phyloP scores from a whole-genome alignment of 345 rosid species.

The Sisymbrium altissimum region DNA sequence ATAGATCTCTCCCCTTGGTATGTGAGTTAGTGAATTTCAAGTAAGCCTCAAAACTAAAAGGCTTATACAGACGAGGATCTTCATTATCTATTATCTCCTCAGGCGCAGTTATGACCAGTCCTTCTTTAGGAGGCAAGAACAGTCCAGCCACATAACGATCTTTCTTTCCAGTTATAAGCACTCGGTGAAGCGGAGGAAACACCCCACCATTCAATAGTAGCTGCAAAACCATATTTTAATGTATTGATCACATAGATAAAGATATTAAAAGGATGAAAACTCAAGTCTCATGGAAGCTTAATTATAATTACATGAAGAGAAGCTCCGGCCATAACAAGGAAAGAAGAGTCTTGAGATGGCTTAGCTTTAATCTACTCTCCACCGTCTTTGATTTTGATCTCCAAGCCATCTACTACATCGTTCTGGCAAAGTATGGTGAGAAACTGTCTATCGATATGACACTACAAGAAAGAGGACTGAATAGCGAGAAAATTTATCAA shows the following conservation, averaged over 20 bases:
- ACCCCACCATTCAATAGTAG: constrained; percentile 33
- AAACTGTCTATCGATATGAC: constrained; percentile 55
- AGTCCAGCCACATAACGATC: constrained; percentile 27
- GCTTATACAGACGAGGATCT: constrained; percentile 29
- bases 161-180: constrained; percentile 24
- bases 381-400: constrained; percentile 43
- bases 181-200: constrained; percentile 28
- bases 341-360: constrained; percentile 42
- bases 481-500: too few relatives aligned
- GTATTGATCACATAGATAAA: not conserved
- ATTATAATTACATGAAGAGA: too few relatives aligned
- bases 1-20: not conserved
- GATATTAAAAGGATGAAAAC: not conserved
- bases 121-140: constrained; percentile 22
- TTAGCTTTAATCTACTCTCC: constrained; percentile 41
- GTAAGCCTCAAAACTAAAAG: constrained; percentile 25
- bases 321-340: constrained; percentile 48
- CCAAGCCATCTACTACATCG: constrained; percentile 47
- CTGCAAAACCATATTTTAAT: constrained; percentile 3
- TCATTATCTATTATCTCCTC: constrained; percentile 25
- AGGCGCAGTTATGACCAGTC: constrained; percentile 8
- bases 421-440: constrained; percentile 44
- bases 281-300: too few relatives aligned
- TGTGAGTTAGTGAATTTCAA: not conserved
- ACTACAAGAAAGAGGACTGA: too few relatives aligned